Conservation (phyloP, 257 asterid genomes). For the Fraxinus anomala region DNA sequence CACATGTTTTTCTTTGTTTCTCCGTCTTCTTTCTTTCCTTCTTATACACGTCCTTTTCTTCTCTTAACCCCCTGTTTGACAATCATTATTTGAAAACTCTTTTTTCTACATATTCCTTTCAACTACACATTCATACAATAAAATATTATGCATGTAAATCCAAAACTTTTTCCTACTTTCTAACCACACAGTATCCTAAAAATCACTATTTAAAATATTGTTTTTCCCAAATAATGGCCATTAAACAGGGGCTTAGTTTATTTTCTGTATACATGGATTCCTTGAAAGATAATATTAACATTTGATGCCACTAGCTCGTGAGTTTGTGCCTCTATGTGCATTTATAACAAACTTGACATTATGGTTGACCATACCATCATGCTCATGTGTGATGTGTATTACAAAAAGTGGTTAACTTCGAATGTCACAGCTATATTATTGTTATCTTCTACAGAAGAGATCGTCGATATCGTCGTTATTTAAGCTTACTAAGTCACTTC, state of each 20-base stretch:
- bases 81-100: no score
- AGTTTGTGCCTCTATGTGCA: neutral
- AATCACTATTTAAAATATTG: no score
- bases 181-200: no score
- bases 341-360: neutral
- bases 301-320: neutral
- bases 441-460: neutral
- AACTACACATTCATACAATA: no score
- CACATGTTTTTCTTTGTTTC: neutral
- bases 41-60: neutral
- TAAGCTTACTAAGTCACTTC: constrained; percentile 5
- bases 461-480: neutral
- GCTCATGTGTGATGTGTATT: constrained; percentile 15
- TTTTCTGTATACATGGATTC: neutral
- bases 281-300: neutral
- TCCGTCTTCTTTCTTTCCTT: neutral
- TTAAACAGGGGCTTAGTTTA: neutral
- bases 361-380: neutral
- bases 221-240: no score
- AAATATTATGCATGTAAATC: no score
- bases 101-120: no score
- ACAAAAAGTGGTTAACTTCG: neutral
- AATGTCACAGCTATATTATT: neutral
- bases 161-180: no score
- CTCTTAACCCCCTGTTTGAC: no score